Evolutionary conservation across 2,329 filamentous ascomycete species (phyloP), one percentile per base, ranked within the genome.

Genomic region (Epichloe aotearoae): DNA sequence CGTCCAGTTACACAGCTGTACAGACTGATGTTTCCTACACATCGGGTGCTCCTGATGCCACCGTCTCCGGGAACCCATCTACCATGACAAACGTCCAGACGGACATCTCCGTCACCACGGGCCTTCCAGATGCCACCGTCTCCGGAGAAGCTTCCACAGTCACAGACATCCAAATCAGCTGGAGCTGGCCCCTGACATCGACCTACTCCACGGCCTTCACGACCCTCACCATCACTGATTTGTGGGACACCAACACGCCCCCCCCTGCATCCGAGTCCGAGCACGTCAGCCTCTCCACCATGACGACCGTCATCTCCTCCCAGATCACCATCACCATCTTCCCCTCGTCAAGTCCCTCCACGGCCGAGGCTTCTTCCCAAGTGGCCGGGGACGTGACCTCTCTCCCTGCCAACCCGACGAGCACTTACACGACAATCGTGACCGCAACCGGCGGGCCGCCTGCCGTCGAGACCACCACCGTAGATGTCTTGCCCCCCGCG

Each of bases 121-220:
- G 61, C 2, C 58, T 62, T 10, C 61, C 64, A 5, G 64, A 66
- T 51, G 65, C 58, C 39, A 64, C 61, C 20, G 55, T 68, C 34
- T 58, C 64, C 14, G 65, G 59, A 4, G 58, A 58, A 37, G 61
- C 64, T 2, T 58, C 55, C 1, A 69, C 66, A 5, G 56, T 66
- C 36, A 68, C 64, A 11, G 50, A 61, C 19, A 20, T 60, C 17
- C 51, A 61, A 47, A 57, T 58, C 20, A 61, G 58, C 30, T 54
- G 54, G 44, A 61, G 57, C 11, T 42, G 61, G 50, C 50, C 34
- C 52, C 57, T 51, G 51, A 50, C 42, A 46, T 47, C 53, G 11
- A 50, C 47, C 47, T 48, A 52, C n/a, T 30, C 49, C 36, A 56
- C 52, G 39, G 52, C 55, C 10, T 44, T 58, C 39, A 57, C 56